phyloP scores from a whole-genome alignment of 441 rosid genomes.

The Gossypium schwendimanii region DNA sequence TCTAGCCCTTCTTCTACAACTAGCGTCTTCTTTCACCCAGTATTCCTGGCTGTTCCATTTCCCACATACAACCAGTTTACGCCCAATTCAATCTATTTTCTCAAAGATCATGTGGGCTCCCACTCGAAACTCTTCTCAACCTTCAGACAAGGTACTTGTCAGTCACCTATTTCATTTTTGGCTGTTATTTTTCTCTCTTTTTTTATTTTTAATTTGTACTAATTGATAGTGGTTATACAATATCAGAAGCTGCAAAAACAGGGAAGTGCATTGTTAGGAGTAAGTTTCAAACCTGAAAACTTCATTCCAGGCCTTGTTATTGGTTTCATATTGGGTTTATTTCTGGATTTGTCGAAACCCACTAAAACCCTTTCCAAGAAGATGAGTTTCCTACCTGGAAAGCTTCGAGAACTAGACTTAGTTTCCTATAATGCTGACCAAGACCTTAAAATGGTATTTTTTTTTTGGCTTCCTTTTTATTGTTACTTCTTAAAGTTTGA shows the following conservation, averaged over 20 bases:
- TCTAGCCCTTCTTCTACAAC: background rate
- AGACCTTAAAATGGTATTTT: constrained; percentile 73
- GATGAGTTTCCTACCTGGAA: constrained; percentile 54
- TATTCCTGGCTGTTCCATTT: background rate
- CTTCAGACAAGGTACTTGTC: constrained; percentile 39
- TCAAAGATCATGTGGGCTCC: constrained; percentile 42
- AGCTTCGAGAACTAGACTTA: constrained; percentile 34
- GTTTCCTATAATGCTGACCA: constrained; percentile 36
- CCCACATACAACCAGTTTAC: background rate
- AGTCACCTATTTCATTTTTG: background rate
- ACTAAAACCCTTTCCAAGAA: constrained; percentile 31
- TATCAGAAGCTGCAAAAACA: constrained; percentile 39
- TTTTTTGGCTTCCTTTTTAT: background rate
- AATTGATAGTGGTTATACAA: background rate
- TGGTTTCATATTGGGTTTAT: constrained; percentile 75
- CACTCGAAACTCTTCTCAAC: constrained; percentile 36
- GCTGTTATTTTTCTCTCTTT: background rate
- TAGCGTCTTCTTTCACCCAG: background rate
- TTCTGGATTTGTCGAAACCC: constrained; percentile 61
- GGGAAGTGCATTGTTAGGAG: constrained; percentile 46
- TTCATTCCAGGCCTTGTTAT: constrained; percentile 72
- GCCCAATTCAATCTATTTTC: background rate
- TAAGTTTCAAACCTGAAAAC: constrained; percentile 65
- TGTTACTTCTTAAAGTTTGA: background rate
- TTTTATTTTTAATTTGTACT: background rate